Evolutionary conservation across 176 grass and related monocot genomes (phyloP), one percentile per base, ranked within the genome.

Genomic region (Saccharum officinarum): DNA sequence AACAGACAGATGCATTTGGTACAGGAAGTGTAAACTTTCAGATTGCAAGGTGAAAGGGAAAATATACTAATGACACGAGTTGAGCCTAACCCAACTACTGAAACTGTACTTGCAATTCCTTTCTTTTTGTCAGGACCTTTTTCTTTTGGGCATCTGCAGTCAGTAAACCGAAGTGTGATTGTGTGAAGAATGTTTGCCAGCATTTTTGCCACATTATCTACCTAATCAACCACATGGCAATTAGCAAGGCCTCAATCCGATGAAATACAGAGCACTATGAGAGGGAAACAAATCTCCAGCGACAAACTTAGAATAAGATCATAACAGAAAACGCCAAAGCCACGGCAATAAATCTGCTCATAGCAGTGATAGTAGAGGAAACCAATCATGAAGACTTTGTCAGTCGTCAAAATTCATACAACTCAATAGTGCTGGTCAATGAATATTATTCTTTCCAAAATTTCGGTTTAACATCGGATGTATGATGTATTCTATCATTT

Each of bases 401-500:
- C 18, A 3, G 23, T 37, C 66, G 11, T 12, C 30, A 73, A 28
- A 86, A 78, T 26, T 78, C 46, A 13, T 66, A 71, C 22, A 61
- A 61, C 8, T 69, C 4, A 45, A 46, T 9, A 62, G 6, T 13
- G 54, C n/a, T 37, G 30, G 31, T 85, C 83, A 78, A 72, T 73
- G 55, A 28, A 49, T 71, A 64, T 77, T 72, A 66, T 50, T 66
- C 34, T 86, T 78, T 37, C 67, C 25, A 86, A 83, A 86, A 83
- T 26, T 67, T 82, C 73, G 20, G 20, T 78, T 22, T 22, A 30
- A 26, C 45, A 71, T 37, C 47, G 11, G 31, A 39, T 23, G 14
- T 37, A 2, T 65, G 31, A 47, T 18, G 14, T 28, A 6, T 71
- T 73, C 40, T 49, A 22, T 59, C 60, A 25, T 50, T 77, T 30